These are phyloP conservation scores for Peronospora destructor DNA, from an alignment of 352 stramenopile genomes.

Conservation along the genomic window DNA sequence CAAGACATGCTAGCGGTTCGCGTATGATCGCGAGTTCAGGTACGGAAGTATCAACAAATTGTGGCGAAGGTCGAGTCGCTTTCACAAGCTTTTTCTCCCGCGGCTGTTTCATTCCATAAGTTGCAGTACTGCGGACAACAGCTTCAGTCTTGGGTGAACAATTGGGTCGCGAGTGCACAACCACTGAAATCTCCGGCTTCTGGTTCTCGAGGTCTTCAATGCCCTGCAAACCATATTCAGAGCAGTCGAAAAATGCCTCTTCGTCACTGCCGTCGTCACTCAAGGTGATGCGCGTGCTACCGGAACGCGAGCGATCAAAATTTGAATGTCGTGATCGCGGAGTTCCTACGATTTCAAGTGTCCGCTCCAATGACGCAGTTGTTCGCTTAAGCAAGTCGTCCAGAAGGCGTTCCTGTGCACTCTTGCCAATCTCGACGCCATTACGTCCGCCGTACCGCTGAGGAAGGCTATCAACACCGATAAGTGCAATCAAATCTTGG, in stretches of 20 bases:
- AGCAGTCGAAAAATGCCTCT: slow-evolving; percentile 77
- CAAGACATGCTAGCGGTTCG: slow-evolving; percentile 58
- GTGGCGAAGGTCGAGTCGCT: slow-evolving; percentile 15
- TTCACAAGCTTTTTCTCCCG: slow-evolving; percentile 28
- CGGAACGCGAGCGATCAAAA: slow-evolving; percentile 23
- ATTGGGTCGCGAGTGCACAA: slow-evolving; percentile 55
- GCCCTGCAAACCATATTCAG: slow-evolving; percentile 71
- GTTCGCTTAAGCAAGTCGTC: slow-evolving; percentile 63
- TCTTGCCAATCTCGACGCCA: slow-evolving; percentile 70
- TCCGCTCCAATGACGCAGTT: slow-evolving; percentile 60
- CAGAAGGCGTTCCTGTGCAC: slow-evolving; percentile 60
- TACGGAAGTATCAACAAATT: slow-evolving; percentile 16
- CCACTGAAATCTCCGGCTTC: slow-evolving; percentile 59
- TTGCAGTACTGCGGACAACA: slow-evolving; percentile 22
- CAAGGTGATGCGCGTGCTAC: slow-evolving; percentile 27
- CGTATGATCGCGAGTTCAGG: slow-evolving; percentile 55
- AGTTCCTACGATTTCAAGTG: slow-evolving; percentile 62
- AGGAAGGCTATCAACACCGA: slow-evolving; percentile 66
- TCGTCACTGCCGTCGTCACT: slow-evolving; percentile 62
- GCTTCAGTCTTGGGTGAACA: slow-evolving; percentile 35
- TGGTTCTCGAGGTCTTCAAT: slow-evolving; percentile 48
- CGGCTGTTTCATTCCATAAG: slow-evolving; percentile 16
- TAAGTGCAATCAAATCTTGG: slow-evolving; percentile 45
- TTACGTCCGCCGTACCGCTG: slow-evolving; percentile 68
- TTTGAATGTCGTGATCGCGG: slow-evolving; percentile 19